Evolutionary conservation across 2,329 filamentous ascomycete genomes (phyloP).

Genomic region (Byssochlamys sp.): DNA sequence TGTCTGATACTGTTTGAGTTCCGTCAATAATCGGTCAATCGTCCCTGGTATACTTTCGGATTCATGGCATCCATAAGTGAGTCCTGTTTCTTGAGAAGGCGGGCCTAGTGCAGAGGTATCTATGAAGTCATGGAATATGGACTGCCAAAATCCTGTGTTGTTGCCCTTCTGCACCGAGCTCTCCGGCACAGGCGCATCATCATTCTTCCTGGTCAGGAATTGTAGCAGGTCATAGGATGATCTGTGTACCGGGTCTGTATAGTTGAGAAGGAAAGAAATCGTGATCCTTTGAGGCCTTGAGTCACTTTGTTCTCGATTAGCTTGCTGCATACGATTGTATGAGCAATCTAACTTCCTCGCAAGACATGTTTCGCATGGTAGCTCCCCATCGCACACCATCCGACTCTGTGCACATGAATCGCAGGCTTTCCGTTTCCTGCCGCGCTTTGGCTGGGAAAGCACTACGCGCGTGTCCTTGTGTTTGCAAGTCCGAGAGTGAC

Average conservation of each 20-base stretch:
- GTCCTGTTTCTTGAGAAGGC: not conserved
- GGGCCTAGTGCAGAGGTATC: not conserved
- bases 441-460: not conserved
- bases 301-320: not conserved
- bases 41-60: not conserved
- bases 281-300: not conserved
- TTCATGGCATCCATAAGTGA: not conserved
- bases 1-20: not conserved
- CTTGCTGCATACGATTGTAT: not conserved
- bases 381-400: not conserved
- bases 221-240: not conserved
- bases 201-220: not conserved
- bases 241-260: not conserved
- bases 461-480: not conserved
- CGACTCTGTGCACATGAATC: not conserved
- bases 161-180: not conserved
- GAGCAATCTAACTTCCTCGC: not conserved
- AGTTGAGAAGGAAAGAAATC: not conserved
- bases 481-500: not conserved
- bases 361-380: not conserved
- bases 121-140: not conserved
- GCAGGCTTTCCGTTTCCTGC: constrained; percentile 1
- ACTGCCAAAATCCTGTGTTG: not conserved
- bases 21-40: not conserved
- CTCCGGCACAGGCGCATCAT: not conserved